These are phyloP conservation scores for Isatis tinctoria DNA, from an alignment of 345 rosid species.

Conservation along the genomic window DNA sequence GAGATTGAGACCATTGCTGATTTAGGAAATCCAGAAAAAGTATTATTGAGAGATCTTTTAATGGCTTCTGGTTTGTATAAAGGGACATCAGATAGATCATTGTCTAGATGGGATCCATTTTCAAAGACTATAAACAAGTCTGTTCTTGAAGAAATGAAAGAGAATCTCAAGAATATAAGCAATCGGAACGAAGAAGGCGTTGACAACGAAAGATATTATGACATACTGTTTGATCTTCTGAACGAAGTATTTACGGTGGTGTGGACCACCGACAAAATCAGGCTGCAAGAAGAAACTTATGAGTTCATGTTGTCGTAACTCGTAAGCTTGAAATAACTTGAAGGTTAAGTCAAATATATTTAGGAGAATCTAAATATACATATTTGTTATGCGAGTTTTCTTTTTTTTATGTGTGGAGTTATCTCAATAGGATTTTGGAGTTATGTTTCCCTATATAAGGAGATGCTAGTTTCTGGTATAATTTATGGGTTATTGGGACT, in stretches of 20 bases:
- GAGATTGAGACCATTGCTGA: constrained; percentile 40
- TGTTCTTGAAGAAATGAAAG: constrained; percentile 57
- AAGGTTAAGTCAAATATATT: too few species aligned
- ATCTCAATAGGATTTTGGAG: too few species aligned
- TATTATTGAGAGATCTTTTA: constrained; percentile 67
- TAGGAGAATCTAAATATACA: too few species aligned
- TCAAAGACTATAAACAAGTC: constrained; percentile 51
- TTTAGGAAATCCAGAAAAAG: constrained; percentile 52
- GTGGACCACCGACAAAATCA: constrained; percentile 41
- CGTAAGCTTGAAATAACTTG: too few species aligned
- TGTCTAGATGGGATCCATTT: constrained; percentile 43
- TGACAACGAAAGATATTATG: constrained; percentile 16
- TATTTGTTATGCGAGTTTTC: too few species aligned
- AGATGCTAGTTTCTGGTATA: too few species aligned
- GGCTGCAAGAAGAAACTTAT: constrained; percentile 42
- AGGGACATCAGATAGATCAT: constrained; percentile 38
- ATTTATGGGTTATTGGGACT: too few species aligned
- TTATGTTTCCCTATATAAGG: too few species aligned
- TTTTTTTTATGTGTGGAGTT: too few species aligned
- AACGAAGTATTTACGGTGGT: constrained; percentile 61
- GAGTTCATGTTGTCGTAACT: constrained; percentile 19
- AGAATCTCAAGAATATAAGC: constrained; percentile 33
- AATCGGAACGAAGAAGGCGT: constrained; percentile 21
- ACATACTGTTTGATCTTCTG: constrained; percentile 57
- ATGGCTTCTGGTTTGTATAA: constrained; percentile 71